Evolutionary conservation across 2,329 filamentous ascomycete genomes (phyloP), one percentile per base, ranked within the genome.

Genomic region (Teratosphaeria pseudoeucalypti): DNA sequence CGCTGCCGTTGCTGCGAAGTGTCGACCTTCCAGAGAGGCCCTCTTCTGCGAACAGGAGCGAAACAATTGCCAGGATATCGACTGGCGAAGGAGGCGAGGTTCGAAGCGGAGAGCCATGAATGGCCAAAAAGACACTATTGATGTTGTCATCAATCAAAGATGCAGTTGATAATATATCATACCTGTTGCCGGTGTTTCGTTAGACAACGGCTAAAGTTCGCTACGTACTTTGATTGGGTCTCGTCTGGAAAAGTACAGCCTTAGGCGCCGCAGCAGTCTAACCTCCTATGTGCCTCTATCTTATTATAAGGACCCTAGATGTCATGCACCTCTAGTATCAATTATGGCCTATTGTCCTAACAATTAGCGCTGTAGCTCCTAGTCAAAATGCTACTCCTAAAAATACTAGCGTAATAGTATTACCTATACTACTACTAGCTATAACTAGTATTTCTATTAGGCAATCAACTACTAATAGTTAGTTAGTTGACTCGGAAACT

Each of bases 71-170:
- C 52, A 19, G 6, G 10, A 2, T 7, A 26, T 4, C 16, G 9
- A 4, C 26, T 1, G 23, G 52, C 52, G 52, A 1, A 12, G 3
- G 6, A 16, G 23, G 12, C 23, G 16, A 4, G 1, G 32, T 10
- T 57, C 68, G 59, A n/a, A n/a, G n/a, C 43, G n/a, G 43, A 49
- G n/a, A 16, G 16, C 14, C 14, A 19, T 19, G 39, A 6, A 49
- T 49, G 39, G 16, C 43, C 14, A 19, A 49, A 19, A 4, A 49
- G 6, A 23, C 23, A 1, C 23, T 16, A 19, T 49, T 72, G 63
- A 54, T 66, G 70, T 57, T 16, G 34, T 12, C 10, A 16, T 39
- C 9, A 11, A 16, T 39, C 3, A 2, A 23, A 23, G 23, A 23
- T 23, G 14, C 12, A 16, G 14, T 11, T 39, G 11, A 16, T 32